Evolutionary conservation across 148 eudicot genomes (phyloP), one percentile per base, ranked within the genome.

Genomic region (Fagopyrum homotropicum): DNA sequence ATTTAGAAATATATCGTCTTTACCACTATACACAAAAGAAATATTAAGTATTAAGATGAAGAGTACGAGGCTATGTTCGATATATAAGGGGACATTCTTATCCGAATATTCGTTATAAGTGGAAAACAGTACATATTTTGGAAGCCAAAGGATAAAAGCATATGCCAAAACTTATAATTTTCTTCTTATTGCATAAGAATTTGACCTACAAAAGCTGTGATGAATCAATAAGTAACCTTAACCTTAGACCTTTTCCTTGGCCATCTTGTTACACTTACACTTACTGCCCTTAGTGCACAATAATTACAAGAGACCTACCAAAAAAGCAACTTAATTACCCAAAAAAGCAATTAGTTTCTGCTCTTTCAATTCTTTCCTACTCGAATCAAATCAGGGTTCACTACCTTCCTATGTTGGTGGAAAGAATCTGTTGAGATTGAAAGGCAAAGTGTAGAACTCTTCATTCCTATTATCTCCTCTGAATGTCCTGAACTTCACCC

Each of bases 401-500:
- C 22, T 55, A 55, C 22, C 60, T 55, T 55, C 22, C 17, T 55
- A 16, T 4, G 19, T 35, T 35, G 99, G 99, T 61, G 99, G 99
- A 75, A 95, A 95, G 89, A 90, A 95, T 81, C 97, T 88, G 89
- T 95, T 95, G 76, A 95, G 93, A 78, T 95, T 95, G 80, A 95
- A 95, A 2, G 99, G 99, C 70, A 95, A 78, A 2, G 99, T 92
- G 84, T 95, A 95, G 89, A 95, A 95, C 74, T 95, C 99, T 82
- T 95, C 99, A 48, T 95, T 95, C 61, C 99, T 75, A 79, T 89
- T 95, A 35, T 95, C 99, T 64, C 99, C 99, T 79, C 97, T 80
- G 56, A 96, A 96, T 55, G 93, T 90, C 82, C 99, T 82, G 83
- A 96, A 96, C 85, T 96, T 96, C 11, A 88, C 95, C 99, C 99